Evolutionary conservation across 2,329 filamentous ascomycete genomes (phyloP).

Genomic region (Beauveria scarabaeidicola): DNA sequence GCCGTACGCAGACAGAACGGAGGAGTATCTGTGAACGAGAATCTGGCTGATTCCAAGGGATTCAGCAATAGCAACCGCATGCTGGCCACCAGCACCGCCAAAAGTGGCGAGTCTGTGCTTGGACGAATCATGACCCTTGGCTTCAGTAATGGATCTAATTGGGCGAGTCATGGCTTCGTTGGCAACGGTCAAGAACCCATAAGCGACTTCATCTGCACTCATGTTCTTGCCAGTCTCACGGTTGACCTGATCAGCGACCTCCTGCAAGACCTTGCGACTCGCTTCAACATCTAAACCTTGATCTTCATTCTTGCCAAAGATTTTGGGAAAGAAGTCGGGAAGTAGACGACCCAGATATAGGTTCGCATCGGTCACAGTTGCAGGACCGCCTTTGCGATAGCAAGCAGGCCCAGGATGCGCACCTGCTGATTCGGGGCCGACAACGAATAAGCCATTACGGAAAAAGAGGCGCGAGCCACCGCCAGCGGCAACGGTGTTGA

Average conservation of each 20-base stretch:
- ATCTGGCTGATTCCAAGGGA: slow-evolving; percentile 80
- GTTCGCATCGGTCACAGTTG: slow-evolving; percentile 92
- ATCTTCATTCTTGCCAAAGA: slow-evolving; percentile 85
- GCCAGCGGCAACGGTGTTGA: slow-evolving; percentile 89
- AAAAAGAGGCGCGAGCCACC: slow-evolving; percentile 81
- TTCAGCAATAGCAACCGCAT: slow-evolving; percentile 84
- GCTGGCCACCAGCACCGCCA: slow-evolving; percentile 84
- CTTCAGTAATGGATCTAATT: slow-evolving; percentile 83
- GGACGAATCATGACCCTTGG: slow-evolving; percentile 83
- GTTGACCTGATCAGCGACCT: slow-evolving; percentile 71
- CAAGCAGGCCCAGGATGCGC: slow-evolving; percentile 87
- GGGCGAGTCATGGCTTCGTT: slow-evolving; percentile 89
- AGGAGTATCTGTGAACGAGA: slow-evolving; percentile 78
- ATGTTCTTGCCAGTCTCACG: slow-evolving; percentile 63
- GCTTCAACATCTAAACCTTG: slow-evolving; percentile 69
- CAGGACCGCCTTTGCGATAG: slow-evolving; percentile 80
- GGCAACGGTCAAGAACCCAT: slow-evolving; percentile 81
- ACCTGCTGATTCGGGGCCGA: slow-evolving; percentile 81
- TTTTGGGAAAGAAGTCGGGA: slow-evolving; percentile 89
- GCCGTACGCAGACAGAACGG: slow-evolving; percentile 81
- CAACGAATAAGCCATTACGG: slow-evolving; percentile 81
- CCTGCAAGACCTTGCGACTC: slow-evolving; percentile 65
- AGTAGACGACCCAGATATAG: slow-evolving; percentile 74
- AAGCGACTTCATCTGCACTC: slow-evolving; percentile 75
- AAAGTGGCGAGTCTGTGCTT: slow-evolving; percentile 88